phyloP scores from a whole-genome alignment of 805 yeast species.

The Candida sanyiensis region DNA sequence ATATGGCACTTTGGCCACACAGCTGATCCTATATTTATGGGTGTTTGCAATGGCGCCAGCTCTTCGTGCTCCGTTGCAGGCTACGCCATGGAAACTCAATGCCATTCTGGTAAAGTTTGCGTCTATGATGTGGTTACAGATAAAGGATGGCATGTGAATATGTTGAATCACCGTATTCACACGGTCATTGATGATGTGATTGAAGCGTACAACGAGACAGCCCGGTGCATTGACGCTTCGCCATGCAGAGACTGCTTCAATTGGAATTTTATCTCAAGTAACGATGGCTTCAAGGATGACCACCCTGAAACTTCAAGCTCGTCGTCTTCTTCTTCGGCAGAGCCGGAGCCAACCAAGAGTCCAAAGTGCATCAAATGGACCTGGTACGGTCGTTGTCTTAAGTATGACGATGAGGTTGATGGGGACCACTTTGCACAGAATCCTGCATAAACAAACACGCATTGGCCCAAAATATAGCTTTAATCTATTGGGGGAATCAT shows the following conservation, averaged over 20 bases:
- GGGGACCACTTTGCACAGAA: too few species aligned
- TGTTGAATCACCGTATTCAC: conserved; percentile 85
- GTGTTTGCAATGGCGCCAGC: conserved; percentile 92
- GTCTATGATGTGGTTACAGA: conserved; percentile 86
- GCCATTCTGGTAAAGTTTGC: conserved; percentile 88
- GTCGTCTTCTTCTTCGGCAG: neutral
- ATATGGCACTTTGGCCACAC: conserved; percentile 96
- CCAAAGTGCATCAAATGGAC: conserved; percentile 28
- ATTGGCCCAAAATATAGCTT: too few species aligned
- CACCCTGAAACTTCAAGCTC: conserved; percentile 2
- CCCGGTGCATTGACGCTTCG: conserved; percentile 66
- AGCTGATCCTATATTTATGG: conserved; percentile 95
- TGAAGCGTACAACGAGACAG: conserved; percentile 65
- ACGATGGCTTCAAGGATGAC: conserved; percentile 12
- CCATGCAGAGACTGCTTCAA: conserved; percentile 88
- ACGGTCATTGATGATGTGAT: conserved; percentile 83
- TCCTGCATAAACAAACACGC: too few species aligned
- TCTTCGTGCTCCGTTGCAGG: conserved; percentile 88
- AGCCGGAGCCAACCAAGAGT: conserved; percentile 19
- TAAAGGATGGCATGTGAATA: conserved; percentile 83
- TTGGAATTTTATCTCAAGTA: conserved; percentile 67
- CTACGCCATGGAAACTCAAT: conserved; percentile 93
- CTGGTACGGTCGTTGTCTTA: conserved; percentile 58
- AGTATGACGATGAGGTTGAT: conserved; percentile 28
- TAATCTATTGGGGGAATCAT: too few species aligned